Evolutionary conservation across 1,284 basidiomycete species (phyloP).

Genomic region (Cystobasidiaceae sp.): DNA sequence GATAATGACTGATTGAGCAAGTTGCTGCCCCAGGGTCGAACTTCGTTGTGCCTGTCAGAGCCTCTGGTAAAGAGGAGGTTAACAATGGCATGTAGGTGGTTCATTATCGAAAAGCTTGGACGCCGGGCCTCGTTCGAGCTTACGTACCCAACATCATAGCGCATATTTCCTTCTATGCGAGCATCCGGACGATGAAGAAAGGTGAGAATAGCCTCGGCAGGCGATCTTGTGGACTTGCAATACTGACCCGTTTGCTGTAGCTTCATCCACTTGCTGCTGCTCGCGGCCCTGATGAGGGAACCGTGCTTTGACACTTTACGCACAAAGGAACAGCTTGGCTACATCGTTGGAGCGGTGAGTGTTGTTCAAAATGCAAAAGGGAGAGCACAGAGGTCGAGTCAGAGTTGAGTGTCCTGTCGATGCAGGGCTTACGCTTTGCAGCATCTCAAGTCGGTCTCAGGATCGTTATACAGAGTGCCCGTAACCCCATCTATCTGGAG

Average conservation of each 20-base stretch:
- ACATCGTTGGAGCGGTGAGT: conserved; percentile 63
- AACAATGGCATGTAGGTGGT: conserved; percentile 68
- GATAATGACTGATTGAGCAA: too few relatives aligned
- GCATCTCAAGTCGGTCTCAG: conserved; percentile 66
- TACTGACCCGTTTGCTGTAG: not conserved
- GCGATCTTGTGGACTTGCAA: not conserved
- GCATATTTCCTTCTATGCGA: conserved; percentile 55
- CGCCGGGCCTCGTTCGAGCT: too few relatives aligned
- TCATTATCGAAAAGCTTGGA: too few relatives aligned
- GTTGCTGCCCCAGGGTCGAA: conserved; percentile 58
- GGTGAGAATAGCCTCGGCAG: conserved; percentile 40
- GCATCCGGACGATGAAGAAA: conserved; percentile 52
- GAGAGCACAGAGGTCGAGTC: too few relatives aligned
- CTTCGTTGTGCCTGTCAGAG: conserved; percentile 61
- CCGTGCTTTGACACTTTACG: conserved; percentile 87
- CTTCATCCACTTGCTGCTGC: too few relatives aligned
- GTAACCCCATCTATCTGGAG: conserved; percentile 76
- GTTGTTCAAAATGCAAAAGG: too few relatives aligned
- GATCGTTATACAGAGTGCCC: conserved; percentile 88
- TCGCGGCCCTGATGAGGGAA: conserved; percentile 51
- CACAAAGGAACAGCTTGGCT: conserved; percentile 96
- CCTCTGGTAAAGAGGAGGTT: conserved; percentile 78
- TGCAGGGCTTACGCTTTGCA: conserved; percentile 46
- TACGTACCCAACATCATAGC: too few relatives aligned
- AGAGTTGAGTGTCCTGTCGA: too few relatives aligned